Evolutionary conservation across 129 eudicot genomes (phyloP).

Genomic region (Apium graveolens): DNA sequence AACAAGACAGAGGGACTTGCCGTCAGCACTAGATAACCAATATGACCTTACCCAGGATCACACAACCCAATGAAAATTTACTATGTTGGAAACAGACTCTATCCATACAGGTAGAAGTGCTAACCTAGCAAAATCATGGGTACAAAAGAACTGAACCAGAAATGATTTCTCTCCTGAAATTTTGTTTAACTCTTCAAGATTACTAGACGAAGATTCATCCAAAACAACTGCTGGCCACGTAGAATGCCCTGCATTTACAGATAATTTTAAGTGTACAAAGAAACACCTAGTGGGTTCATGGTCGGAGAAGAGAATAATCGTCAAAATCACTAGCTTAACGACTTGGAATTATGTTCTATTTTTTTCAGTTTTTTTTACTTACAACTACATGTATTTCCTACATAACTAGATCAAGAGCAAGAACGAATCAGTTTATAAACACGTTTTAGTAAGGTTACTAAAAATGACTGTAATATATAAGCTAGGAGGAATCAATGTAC

Average conservation of each 20-base stretch:
- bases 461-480: neutral
- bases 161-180: constrained; percentile 67
- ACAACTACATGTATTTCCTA: neutral
- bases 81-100: neutral
- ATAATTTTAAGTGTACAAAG: constrained; percentile 8
- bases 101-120: neutral
- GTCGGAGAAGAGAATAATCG: neutral
- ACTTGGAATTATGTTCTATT: neutral
- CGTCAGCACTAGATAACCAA: constrained; percentile 6
- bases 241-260: constrained; percentile 57
- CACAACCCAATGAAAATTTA: neutral
- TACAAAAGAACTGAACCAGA: constrained; percentile 87
- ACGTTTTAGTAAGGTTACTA: neutral
- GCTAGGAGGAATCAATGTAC: neutral
- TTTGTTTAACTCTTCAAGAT: constrained; percentile 59
- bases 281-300: neutral
- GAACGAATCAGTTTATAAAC: neutral
- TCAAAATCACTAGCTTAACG: neutral
- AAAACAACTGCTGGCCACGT: constrained; percentile 88
- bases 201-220: constrained; percentile 59
- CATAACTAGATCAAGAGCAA: neutral
- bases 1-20: constrained; percentile 13
- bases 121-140: constrained; percentile 95
- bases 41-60: neutral
- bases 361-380: neutral